phyloP scores from a whole-genome alignment of 73 alveolate species.

The Tetrahymena elliotti region DNA sequence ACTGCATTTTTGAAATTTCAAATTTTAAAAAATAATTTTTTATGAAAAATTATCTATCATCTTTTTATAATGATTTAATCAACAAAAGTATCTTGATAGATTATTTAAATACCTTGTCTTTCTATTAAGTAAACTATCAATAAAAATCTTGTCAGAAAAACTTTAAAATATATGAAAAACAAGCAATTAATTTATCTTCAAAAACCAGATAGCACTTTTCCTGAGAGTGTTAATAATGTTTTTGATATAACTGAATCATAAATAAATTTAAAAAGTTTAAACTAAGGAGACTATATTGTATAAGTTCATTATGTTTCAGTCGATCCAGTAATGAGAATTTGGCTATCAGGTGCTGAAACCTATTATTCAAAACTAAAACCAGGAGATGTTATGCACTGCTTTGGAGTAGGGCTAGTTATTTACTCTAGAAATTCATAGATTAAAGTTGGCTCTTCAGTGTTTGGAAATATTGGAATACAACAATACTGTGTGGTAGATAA shows the following conservation, averaged over 20 bases:
- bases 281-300: slow-evolving; percentile 9
- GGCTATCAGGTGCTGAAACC: slow-evolving; percentile 23
- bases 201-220: background rate
- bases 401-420: slow-evolving; percentile 1
- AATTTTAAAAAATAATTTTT: no score
- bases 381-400: slow-evolving; percentile 20
- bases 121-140: background rate
- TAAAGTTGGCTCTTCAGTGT: background rate
- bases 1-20: no score
- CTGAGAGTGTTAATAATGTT: background rate
- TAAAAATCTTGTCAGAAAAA: background rate
- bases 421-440: background rate
- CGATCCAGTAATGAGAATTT: slow-evolving; percentile 35
- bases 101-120: background rate
- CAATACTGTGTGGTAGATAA: background rate
- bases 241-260: background rate
- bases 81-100: background rate
- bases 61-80: background rate
- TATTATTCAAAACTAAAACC: slow-evolving; percentile 10
- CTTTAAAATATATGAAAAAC: background rate
- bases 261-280: background rate
- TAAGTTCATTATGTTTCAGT: slow-evolving; percentile 7
- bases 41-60: no score
- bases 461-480: background rate
- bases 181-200: background rate